phyloP scores from a whole-genome alignment of 1,139 yeast genomes.

The Taphrina flavorubra region DNA sequence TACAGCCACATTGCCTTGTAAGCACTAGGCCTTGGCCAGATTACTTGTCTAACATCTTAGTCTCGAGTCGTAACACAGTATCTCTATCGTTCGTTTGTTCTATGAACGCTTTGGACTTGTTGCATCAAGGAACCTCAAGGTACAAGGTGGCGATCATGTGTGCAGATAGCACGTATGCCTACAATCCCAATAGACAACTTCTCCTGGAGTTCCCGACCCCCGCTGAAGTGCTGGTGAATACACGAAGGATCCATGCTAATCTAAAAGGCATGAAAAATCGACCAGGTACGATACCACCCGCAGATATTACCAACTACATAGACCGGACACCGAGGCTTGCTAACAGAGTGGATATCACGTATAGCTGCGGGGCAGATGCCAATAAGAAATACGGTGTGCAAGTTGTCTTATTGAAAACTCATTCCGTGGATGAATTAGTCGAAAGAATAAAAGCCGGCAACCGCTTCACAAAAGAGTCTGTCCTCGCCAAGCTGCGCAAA shows the following conservation, averaged over 20 bases:
- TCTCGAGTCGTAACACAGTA: slow-evolving; percentile 27
- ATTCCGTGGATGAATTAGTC: slow-evolving; percentile 48
- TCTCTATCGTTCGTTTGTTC: slow-evolving; percentile 29
- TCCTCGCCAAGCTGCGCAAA: slow-evolving; percentile 46
- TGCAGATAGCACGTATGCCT: slow-evolving; percentile 21
- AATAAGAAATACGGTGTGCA: slow-evolving; percentile 48
- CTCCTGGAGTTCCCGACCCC: slow-evolving; percentile 48
- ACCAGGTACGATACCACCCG: slow-evolving; percentile 54
- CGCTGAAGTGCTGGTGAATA: slow-evolving; percentile 48
- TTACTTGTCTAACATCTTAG: slow-evolving; percentile 3
- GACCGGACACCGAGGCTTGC: slow-evolving; percentile 32
- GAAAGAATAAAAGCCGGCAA: slow-evolving; percentile 48
- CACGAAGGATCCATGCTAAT: slow-evolving; percentile 47
- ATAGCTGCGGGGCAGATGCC: slow-evolving; percentile 44
- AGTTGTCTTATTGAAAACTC: slow-evolving; percentile 49
- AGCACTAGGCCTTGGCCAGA: background rate
- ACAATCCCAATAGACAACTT: slow-evolving; percentile 40
- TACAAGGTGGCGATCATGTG: slow-evolving; percentile 26
- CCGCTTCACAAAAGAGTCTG: slow-evolving; percentile 49
- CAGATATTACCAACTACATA: slow-evolving; percentile 50
- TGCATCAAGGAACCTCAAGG: slow-evolving; percentile 1
- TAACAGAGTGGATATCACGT: slow-evolving; percentile 48
- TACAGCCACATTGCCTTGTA: slow-evolving; percentile 19
- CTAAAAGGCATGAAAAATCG: slow-evolving; percentile 53
- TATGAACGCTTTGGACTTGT: background rate